Conservation (phyloP, 768 basidiomycete genomes). For the Tricholoma sp. region DNA sequence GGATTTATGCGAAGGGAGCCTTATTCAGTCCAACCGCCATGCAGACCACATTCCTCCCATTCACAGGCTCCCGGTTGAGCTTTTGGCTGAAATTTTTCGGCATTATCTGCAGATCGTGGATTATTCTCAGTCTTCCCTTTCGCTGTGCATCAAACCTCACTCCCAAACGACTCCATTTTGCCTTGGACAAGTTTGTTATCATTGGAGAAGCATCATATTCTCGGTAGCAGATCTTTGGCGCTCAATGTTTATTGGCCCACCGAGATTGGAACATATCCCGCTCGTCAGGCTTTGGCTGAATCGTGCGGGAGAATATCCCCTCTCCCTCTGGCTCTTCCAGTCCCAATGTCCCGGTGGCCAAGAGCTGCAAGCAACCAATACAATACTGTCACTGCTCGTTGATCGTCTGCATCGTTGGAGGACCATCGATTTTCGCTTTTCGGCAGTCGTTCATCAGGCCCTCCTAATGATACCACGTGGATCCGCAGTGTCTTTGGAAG, state of each 20-base stretch:
- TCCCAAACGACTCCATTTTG: slow-evolving; percentile 8
- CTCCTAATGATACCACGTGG: neutral
- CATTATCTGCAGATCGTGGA: neutral
- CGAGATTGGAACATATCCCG: slow-evolving; percentile 3
- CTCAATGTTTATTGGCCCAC: slow-evolving; percentile 9
- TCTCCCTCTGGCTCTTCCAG: neutral
- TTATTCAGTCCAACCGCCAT: neutral
- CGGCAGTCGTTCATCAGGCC: neutral
- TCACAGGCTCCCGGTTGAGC: neutral
- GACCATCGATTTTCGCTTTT: neutral
- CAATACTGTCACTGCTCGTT: neutral
- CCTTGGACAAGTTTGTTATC: slow-evolving; percentile 16
- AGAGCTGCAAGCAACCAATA: neutral
- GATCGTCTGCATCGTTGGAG: neutral
- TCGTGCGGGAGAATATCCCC: slow-evolving; percentile 8
- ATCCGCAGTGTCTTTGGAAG: neutral
- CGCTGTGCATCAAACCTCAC: neutral
- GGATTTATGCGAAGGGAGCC: neutral
- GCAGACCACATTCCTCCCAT: neutral
- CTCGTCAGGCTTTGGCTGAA: slow-evolving; percentile 10
- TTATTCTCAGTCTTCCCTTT: neutral
- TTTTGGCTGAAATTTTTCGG: slow-evolving; percentile 1
- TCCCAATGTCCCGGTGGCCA: neutral
- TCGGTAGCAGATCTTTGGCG: slow-evolving; percentile 13
- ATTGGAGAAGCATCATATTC: slow-evolving; percentile 14